Evolutionary conservation across 1,139 yeast species (phyloP), one percentile per base, ranked within the genome.

Genomic region (Arxiozyma bovina): DNA sequence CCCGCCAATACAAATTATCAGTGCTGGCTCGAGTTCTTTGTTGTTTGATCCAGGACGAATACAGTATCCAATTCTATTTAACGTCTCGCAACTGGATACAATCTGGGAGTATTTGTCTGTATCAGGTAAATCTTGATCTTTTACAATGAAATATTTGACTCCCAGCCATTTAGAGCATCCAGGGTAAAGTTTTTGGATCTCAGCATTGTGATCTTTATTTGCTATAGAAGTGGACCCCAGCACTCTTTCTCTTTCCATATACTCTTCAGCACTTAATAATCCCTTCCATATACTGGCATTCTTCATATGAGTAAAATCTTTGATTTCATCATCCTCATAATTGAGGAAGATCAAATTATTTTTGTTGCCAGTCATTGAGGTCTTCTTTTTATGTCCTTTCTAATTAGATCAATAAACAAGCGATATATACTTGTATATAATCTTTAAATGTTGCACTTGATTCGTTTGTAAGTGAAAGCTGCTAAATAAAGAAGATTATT

Each of bases 1-100:
- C 17, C 83, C 82, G 22, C 89, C 88, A 55, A 84, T 73, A 57
- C 85, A 78, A 3, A 80, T 80, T 56, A 77, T 70, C n/a, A 75
- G 64, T 9, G 79, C 71, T 3, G 70, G 69, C 22, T 61, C 60
- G 27, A 66, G 54, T 17, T 58, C 60, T 1, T 69, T 70, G 23
- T 62, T 51, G 8, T 27, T 27, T 27, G 59, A 50, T 3, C 54
- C 57, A 1, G 67, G 64, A 12, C 53, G 46, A n/a, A 67, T 60
- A 40, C 65, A 64, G 60, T 73, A 70, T 0, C 77, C 78, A 3
- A 73, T 72, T 51, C 83, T 72, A 55, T 71, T 68, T 55, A 77
- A 63, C 3, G 79, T 71, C 60, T 78, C 83, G 58, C 80, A 75
- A 22, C 79, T 69, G 1, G 77, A 70, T 4, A 77, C 77, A 42